Conservation (phyloP, 768 basidiomycete species). For the Russula brevipes region DNA sequence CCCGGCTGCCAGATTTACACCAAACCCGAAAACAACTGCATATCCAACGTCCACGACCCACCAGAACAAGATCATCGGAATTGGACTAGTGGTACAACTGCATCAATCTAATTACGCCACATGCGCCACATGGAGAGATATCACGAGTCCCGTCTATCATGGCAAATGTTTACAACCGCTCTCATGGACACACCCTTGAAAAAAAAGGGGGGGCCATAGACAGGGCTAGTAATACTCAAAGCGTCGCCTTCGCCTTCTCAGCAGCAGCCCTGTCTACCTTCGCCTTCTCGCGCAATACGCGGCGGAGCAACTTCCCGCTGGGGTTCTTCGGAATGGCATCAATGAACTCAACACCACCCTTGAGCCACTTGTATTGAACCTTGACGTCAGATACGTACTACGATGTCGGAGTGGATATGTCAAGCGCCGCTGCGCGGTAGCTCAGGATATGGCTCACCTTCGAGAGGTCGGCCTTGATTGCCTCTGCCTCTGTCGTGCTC, state of each 20-base stretch:
- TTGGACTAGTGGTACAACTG: too few relatives aligned
- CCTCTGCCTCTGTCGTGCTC: slow-evolving; percentile 7
- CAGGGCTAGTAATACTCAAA: background rate
- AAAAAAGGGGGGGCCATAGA: background rate
- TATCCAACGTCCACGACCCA: too few relatives aligned
- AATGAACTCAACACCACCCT: slow-evolving; percentile 38
- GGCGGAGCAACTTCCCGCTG: slow-evolving; percentile 32
- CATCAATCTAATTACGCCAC: too few relatives aligned
- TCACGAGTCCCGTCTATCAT: background rate
- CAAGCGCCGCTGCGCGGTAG: background rate
- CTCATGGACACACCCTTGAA: background rate
- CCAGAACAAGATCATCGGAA: too few relatives aligned
- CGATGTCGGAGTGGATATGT: background rate
- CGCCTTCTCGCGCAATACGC: slow-evolving; percentile 29
- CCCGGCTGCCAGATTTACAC: too few relatives aligned
- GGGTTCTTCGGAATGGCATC: slow-evolving; percentile 33
- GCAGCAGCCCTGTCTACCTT: slow-evolving; percentile 8
- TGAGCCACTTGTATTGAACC: slow-evolving; percentile 36
- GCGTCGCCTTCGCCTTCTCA: slow-evolving; percentile 15
- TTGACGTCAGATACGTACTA: slow-evolving; percentile 33
- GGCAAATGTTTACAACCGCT: too few relatives aligned
- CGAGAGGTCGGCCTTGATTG: slow-evolving; percentile 17
- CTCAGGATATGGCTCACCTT: slow-evolving; percentile 8
- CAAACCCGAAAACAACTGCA: too few relatives aligned
- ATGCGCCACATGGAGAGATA: too few relatives aligned